Conservation (phyloP, 192 early-diverging fungal genomes). For the Linnemannia schmuckeri region DNA sequence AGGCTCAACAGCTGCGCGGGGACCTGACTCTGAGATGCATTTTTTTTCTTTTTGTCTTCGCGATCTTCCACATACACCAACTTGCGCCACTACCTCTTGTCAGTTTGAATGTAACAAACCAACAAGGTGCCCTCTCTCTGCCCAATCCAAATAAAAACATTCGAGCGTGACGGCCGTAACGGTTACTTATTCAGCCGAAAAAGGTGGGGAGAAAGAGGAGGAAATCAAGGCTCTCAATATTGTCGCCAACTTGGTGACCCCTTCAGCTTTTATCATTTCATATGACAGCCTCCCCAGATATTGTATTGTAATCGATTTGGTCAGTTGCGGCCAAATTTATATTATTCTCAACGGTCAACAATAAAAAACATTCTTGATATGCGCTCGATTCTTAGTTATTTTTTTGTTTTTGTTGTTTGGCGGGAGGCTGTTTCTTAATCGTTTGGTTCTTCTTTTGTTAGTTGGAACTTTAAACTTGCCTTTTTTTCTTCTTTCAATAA, state of each 20-base stretch:
- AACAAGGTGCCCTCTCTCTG: neutral
- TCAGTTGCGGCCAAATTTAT: neutral
- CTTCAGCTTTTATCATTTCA: neutral
- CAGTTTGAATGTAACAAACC: neutral
- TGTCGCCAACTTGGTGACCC: neutral
- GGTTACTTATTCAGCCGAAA: neutral
- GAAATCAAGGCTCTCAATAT: neutral
- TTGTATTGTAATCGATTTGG: neutral
- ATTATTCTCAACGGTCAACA: neutral
- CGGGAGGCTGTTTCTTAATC: neutral
- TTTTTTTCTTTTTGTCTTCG: neutral
- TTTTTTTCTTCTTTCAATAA: neutral
- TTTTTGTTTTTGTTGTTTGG: neutral
- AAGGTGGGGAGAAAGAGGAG: neutral
- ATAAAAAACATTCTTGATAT: neutral
- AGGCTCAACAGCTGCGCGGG: too few relatives aligned
- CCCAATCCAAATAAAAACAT: neutral
- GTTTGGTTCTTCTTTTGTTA: neutral
- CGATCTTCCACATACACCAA: neutral
- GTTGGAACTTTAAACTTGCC: neutral
- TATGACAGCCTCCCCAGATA: constrained; percentile 2
- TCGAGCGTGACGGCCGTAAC: neutral
- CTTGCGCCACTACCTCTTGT: neutral
- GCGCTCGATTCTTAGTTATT: neutral
- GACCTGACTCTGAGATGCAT: neutral